Percentiles rank a stretch among this genome's conserved stretches.
These are phyloP conservation scores for Plenodomus lindquistii DNA, from an alignment of 2,329 filamentous ascomycete genomes.

Conservation along the genomic window DNA sequence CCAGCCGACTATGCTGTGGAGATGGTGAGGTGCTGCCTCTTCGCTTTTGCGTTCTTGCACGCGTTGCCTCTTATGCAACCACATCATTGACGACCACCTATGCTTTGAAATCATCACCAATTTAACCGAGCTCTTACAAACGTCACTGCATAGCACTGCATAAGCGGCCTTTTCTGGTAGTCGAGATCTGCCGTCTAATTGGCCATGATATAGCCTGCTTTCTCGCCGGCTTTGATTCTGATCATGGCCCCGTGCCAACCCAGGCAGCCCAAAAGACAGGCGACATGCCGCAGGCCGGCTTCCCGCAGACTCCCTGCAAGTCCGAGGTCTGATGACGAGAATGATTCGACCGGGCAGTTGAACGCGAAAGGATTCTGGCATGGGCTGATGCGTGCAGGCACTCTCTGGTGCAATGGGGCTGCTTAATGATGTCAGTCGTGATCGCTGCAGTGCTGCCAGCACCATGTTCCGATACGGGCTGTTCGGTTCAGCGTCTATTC, in stretches of 20 bases:
- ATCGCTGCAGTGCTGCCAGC: slow-evolving; percentile 11
- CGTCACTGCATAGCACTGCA: slow-evolving; percentile 48
- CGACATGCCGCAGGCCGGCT: slow-evolving; percentile 34
- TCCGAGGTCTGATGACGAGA: slow-evolving; percentile 13
- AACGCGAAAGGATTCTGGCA: slow-evolving; percentile 33
- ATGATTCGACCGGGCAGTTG: slow-evolving; percentile 40
- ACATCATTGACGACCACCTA: slow-evolving; percentile 9
- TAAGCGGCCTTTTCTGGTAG: slow-evolving; percentile 42
- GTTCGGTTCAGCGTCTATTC: neutral
- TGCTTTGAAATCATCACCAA: slow-evolving; percentile 40
- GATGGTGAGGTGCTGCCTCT: slow-evolving; percentile 19
- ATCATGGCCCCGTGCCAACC: slow-evolving; percentile 37
- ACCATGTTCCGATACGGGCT: slow-evolving; percentile 21
- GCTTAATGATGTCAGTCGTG: slow-evolving; percentile 37
- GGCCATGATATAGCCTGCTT: slow-evolving; percentile 18
- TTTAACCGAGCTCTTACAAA: slow-evolving; percentile 42
- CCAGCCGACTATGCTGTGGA: slow-evolving; percentile 9
- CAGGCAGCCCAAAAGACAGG: slow-evolving; percentile 22
- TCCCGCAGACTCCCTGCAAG: slow-evolving; percentile 36
- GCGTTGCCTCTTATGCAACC: slow-evolving; percentile 28
- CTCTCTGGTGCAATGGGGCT: slow-evolving; percentile 9
- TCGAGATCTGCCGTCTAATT: slow-evolving; percentile 27
- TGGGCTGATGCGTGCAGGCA: slow-evolving; percentile 43
- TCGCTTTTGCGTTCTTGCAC: slow-evolving; percentile 15
- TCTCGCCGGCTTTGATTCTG: slow-evolving; percentile 39